Base-by-base conservation (phyloP, 2,329 filamentous ascomycete species). In the Epichloe gansuensis region DNA sequence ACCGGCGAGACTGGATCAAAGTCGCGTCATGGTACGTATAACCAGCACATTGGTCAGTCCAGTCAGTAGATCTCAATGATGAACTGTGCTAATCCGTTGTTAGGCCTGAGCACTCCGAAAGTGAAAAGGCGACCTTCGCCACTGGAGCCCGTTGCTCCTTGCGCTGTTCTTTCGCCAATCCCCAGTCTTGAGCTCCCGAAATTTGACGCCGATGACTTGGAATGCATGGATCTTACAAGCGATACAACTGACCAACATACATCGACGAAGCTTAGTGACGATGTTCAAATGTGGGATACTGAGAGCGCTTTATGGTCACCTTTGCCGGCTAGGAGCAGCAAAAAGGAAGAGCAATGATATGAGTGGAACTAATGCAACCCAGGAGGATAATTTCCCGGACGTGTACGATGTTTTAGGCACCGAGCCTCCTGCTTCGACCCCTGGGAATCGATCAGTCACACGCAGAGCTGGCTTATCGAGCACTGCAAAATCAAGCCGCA, bases 281-380 rank as follows among this genome's bases (percentile, higher is more conserved):
- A 69, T 44, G 61, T 66, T 2, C 69, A 63, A 51, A 46, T 74
- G 15, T 76, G 73, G 74, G 67, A 67, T 2, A 72, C 74, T 46
- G 70, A 70, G 17, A 67, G 65, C 57, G 69, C 69, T 21, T 59
- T 62, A 21, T 68, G 71, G 47, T 63, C 70, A 1, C 67, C 70
- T 31, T 69, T 69, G 5, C 49, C 62, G 9, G 56, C 67, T 1
- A 72, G 64, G 45, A 68, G 69, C 46, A 67, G 67, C 17, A 62
- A 81, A 80, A 62, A 65, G 76, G 55, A 80, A 80, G 60, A 78
- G 75, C 55, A 66, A 65, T 25, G 73, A 77, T 9, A 73, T 76
- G 25, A 69, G 60, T 55, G 69, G 65, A 54, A 60, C 63, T 28
- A 63, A 67, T 12, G 61, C 63, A 13, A 65, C 62, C 15, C 65